Base-by-base conservation (phyloP, 768 basidiomycete genomes). In the Pulveroboletus sp. region DNA sequence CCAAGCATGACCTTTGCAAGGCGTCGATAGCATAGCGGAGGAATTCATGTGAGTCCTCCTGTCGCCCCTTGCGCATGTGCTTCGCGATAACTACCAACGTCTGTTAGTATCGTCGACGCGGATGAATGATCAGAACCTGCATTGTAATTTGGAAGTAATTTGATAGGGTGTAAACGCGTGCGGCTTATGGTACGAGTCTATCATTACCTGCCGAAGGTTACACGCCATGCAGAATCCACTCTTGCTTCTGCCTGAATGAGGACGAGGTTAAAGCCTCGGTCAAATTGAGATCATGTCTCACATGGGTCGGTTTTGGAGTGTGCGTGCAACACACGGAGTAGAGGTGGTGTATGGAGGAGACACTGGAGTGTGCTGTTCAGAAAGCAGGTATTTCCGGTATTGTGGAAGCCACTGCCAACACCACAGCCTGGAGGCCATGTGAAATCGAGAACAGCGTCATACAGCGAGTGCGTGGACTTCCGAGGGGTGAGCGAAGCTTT, bases 11-110 rank as follows among this genome's bases (percentile, higher is more conserved):
- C 61, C 84, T 88, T 68, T 98, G 96, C 46, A 98, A 69, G 26
- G 85, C 87, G 61, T 99, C 96, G 28, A 97, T 83, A 17, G 86
- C 84, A 68, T 94, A 96, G 30, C 96, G 85, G 43, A 99, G 82
- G 63, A 98, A 98, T 69, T 99, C 96, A 64, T 99, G 96, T 8
- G 96, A 85, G 66, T 99, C 96, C 64, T 99, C 96, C 67, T 99
- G 96, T 58, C 92, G 74, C n/a, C 91, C 93, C 69, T 73, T 80
- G 37, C 85, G 82, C 82, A 97, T 83, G 60, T 90, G 85, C 66
- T 93, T 93, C 14, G 93, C 93, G 51, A 98, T 93, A 8, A 75
- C 93, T 97, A 43, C 38, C 32, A 31, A 38, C n/a, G 30, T 48
- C 31, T 24, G 35, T 49, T 39, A 59, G 38, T 26, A 42, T 42